Evolutionary conservation across 371 early-diverging fungal species (phyloP).

Genomic region (Circinella umbellata): DNA sequence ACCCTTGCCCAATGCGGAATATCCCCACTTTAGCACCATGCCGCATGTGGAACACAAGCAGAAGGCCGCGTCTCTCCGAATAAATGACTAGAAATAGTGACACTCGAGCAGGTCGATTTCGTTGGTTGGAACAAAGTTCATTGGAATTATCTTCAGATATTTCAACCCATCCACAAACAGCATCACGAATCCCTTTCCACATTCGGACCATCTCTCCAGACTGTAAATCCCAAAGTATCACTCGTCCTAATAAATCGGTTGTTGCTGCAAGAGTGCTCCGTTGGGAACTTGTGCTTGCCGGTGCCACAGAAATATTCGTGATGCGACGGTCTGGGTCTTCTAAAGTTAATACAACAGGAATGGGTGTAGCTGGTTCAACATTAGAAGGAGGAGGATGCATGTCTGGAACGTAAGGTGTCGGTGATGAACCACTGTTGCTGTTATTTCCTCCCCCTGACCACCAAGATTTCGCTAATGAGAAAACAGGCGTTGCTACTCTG

Average conservation of each 20-base stretch:
- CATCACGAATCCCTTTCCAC: conserved; percentile 74
- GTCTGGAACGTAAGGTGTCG: conserved; percentile 50
- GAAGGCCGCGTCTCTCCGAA: conserved; percentile 59
- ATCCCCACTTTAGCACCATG: conserved; percentile 68
- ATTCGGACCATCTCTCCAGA: conserved; percentile 66
- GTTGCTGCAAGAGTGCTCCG: conserved; percentile 60
- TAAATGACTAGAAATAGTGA: conserved; percentile 63
- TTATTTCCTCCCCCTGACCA: conserved; percentile 37
- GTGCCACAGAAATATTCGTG: conserved; percentile 51
- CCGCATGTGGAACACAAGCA: conserved; percentile 64
- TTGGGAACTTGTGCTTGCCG: conserved; percentile 50
- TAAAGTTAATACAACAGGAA: conserved; percentile 49
- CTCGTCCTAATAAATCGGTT: conserved; percentile 67
- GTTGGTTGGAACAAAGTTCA: background rate
- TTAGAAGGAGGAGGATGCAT: conserved; percentile 40
- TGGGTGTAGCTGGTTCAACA: conserved; percentile 61
- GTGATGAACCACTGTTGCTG: conserved; percentile 24
- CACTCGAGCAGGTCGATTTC: conserved; percentile 24
- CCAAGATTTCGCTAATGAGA: conserved; percentile 68
- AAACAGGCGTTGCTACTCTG: conserved; percentile 60
- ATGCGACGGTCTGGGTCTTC: conserved; percentile 56
- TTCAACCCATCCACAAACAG: conserved; percentile 69
- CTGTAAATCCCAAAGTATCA: conserved; percentile 61
- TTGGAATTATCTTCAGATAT: conserved; percentile 33
- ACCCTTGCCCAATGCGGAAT: conserved; percentile 62